A percentile compares a stretch with the other conserved stretches of the same genome.
These are phyloP conservation scores for Bolboschoenoplectus hybrid DNA, from an alignment of 202 grass and related monocot genomes.

Conservation along the genomic window DNA sequence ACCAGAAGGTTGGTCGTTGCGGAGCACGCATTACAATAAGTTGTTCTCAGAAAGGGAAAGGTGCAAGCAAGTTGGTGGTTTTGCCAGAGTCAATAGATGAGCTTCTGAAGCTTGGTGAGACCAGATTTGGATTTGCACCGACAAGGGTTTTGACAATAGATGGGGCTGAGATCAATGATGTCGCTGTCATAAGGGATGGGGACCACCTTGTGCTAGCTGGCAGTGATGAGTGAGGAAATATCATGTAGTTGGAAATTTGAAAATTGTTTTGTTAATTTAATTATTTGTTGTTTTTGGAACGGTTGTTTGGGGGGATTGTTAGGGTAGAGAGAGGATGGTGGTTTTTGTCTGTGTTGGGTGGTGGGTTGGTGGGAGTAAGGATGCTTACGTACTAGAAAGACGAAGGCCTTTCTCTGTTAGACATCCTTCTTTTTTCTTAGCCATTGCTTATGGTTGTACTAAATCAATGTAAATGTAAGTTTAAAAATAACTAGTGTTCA, in stretches of 20 bases:
- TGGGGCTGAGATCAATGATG: conserved; percentile 77
- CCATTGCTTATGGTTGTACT: background rate
- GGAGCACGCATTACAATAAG: conserved; percentile 64
- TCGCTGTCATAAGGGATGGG: conserved; percentile 81
- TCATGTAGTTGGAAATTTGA: background rate
- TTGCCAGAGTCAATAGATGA: conserved; percentile 66
- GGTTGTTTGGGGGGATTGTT: background rate
- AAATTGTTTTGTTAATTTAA: conserved; percentile 15
- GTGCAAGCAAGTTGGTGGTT: conserved; percentile 59
- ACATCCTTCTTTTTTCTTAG: background rate
- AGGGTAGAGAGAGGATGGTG: background rate
- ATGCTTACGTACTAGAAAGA: background rate
- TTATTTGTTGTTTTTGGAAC: background rate
- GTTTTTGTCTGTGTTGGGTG: background rate
- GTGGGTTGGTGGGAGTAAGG: background rate
- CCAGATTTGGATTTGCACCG: conserved; percentile 56
- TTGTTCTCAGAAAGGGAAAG: conserved; percentile 59
- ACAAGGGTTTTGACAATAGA: conserved; percentile 63
- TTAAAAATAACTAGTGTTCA: background rate
- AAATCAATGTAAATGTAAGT: background rate
- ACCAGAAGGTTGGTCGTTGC: conserved; percentile 31
- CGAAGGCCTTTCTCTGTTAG: background rate
- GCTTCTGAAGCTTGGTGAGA: conserved; percentile 66
- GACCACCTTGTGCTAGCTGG: conserved; percentile 66
- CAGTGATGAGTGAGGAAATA: conserved; percentile 42